These are phyloP conservation scores for Suaeda aralocaspica DNA, from an alignment of 148 eudicot genomes.

Conservation along the genomic window DNA sequence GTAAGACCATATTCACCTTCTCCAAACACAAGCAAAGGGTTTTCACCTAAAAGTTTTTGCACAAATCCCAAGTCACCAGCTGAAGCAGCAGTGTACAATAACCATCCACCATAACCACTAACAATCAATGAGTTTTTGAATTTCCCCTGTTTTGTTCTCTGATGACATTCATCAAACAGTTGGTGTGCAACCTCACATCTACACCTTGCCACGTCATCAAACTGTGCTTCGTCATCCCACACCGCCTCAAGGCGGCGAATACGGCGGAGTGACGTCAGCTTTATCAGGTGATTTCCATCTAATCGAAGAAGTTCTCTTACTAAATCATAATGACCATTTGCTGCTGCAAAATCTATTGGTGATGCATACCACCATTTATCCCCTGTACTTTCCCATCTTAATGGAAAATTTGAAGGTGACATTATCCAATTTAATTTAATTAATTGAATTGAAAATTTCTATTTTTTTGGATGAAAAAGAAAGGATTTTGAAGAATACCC, in stretches of 20 bases:
- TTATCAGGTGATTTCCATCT: slow-evolving; percentile 80
- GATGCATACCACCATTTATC: slow-evolving; percentile 99
- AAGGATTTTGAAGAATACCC: slow-evolving; percentile 17
- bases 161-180: slow-evolving; percentile 52
- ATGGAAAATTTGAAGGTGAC: slow-evolving; percentile 45
- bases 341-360: slow-evolving; percentile 95
- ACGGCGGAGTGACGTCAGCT: slow-evolving; percentile 83
- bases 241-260: slow-evolving; percentile 84
- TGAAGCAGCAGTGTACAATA: slow-evolving; percentile 87
- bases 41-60: slow-evolving; percentile 32
- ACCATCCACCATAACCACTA: slow-evolving; percentile 94
- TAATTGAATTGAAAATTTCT: too few relatives aligned
- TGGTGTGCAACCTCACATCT: slow-evolving; percentile 64
- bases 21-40: slow-evolving; percentile 87
- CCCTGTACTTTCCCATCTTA: slow-evolving; percentile 98
- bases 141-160: slow-evolving; percentile 22
- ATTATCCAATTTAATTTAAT: too few relatives aligned
- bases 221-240: slow-evolving; percentile 85
- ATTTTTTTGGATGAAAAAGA: not conserved
- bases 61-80: slow-evolving; percentile 82
- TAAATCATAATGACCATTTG: slow-evolving; percentile 86
- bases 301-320: slow-evolving; percentile 80
- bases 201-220: slow-evolving; percentile 62
- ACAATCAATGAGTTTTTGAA: slow-evolving; percentile 49
- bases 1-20: slow-evolving; percentile 96